A percentile compares a stretch with the other conserved stretches of the same genome.
These are phyloP conservation scores for Chlorella vulgaris DNA, from an alignment of 139 green algal species.

Conservation along the genomic window DNA sequence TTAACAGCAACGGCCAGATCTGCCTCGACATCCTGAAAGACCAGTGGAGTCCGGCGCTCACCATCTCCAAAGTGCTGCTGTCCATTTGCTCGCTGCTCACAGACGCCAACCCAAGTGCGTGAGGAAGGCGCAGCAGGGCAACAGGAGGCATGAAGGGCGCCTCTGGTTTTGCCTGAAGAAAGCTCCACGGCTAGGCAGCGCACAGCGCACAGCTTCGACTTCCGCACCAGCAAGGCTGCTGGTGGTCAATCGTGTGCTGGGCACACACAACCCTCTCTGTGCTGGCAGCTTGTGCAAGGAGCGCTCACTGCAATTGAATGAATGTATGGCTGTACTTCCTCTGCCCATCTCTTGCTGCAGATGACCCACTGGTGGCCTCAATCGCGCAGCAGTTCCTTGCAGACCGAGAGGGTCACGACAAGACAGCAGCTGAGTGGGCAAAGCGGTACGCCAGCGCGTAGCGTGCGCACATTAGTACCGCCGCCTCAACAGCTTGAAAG, in stretches of 20 bases:
- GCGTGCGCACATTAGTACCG: too few relatives aligned
- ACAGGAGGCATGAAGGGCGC: too few relatives aligned
- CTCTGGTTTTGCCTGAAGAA: too few relatives aligned
- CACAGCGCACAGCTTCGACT: too few relatives aligned
- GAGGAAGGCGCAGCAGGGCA: neutral
- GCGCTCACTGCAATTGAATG: too few relatives aligned
- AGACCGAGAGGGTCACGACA: constrained; percentile 88
- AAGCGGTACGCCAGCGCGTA: constrained; percentile 74
- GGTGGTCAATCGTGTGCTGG: too few relatives aligned
- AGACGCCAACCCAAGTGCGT: constrained; percentile 87
- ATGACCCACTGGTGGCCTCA: constrained; percentile 87
- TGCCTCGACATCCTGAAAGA: constrained; percentile 95
- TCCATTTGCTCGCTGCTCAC: constrained; percentile 94
- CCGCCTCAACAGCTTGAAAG: neutral
- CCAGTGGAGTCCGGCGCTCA: constrained; percentile 91
- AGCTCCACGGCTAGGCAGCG: too few relatives aligned
- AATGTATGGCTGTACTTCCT: neutral
- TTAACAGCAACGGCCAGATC: constrained; percentile 86
- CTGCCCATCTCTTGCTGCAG: constrained; percentile 50
- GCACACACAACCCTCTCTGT: too few relatives aligned
- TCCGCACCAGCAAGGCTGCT: too few relatives aligned
- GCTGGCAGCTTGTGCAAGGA: too few relatives aligned
- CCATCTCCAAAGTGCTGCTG: constrained; percentile 86
- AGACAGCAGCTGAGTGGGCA: constrained; percentile 90
- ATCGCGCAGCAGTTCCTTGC: constrained; percentile 90